These are phyloP conservation scores for Boletus sp. DNA, from an alignment of 1,284 basidiomycete species.

Conservation along the genomic window DNA sequence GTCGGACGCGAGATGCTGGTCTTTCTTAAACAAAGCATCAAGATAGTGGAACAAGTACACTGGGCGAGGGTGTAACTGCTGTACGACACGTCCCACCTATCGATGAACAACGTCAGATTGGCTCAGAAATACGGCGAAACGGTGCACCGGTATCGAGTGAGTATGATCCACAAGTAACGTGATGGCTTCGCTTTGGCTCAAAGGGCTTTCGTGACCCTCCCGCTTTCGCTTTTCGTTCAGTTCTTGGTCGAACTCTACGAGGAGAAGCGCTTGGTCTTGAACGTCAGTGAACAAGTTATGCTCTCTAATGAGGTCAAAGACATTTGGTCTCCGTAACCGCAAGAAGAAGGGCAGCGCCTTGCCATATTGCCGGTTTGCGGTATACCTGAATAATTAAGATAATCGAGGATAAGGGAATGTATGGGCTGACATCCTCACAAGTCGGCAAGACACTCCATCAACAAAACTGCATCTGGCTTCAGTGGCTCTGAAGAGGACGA, in stretches of 20 bases:
- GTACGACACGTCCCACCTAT: constrained; percentile 85
- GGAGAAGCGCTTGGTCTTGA: constrained; percentile 87
- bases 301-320: constrained; percentile 94
- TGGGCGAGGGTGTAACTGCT: constrained; percentile 80
- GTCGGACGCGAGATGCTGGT: constrained; percentile 77
- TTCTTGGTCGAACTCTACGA: constrained; percentile 96
- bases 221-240: constrained; percentile 65
- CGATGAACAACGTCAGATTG: constrained; percentile 3
- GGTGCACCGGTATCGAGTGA: constrained; percentile 89
- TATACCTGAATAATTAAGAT: constrained; percentile 47
- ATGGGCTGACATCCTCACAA: constrained; percentile 54
- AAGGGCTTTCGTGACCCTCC: constrained; percentile 43
- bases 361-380: constrained; percentile 87
- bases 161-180: constrained; percentile 91
- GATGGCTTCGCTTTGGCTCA: constrained; percentile 71
- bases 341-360: constrained; percentile 93
- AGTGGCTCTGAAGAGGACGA: constrained; percentile 47
- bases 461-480: constrained; percentile 50
- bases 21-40: constrained; percentile 88
- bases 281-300: constrained; percentile 96
- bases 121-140: neutral
- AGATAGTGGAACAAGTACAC: constrained; percentile 93
- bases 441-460: constrained; percentile 94
- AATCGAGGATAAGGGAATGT: neutral
- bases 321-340: constrained; percentile 82